These are phyloP conservation scores for Falciphora oryzae DNA, from an alignment of 2,329 filamentous ascomycete species.

Conservation along the genomic window DNA sequence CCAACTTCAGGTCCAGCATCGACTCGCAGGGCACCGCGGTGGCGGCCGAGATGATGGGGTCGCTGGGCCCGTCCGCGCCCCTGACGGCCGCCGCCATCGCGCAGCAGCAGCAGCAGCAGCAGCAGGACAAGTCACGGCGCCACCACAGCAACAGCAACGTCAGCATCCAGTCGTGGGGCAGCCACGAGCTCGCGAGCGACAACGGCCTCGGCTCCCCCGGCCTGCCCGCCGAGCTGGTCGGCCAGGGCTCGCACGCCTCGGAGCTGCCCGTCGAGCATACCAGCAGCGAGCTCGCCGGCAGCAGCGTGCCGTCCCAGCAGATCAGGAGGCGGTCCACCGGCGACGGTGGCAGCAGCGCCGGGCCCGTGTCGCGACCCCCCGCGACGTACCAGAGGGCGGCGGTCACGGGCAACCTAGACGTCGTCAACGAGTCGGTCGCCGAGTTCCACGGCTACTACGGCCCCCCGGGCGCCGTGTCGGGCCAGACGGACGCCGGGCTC, in stretches of 20 bases:
- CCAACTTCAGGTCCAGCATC: conserved; percentile 22
- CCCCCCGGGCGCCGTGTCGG: conserved; percentile 30
- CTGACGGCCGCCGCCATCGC: background rate
- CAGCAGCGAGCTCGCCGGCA: conserved; percentile 16
- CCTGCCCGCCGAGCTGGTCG: conserved; percentile 34
- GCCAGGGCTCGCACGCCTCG: conserved; percentile 24
- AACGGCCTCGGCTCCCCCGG: conserved; percentile 18
- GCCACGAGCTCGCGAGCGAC: conserved; percentile 19
- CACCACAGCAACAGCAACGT: conserved; percentile 40
- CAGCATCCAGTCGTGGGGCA: conserved; percentile 34
- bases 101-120: conserved; percentile 14
- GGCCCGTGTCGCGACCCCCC: conserved; percentile 5
- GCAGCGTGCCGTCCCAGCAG: background rate
- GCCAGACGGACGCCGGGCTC: conserved; percentile 33
- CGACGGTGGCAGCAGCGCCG: conserved; percentile 9
- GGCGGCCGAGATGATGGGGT: conserved; percentile 3
- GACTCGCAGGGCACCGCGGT: conserved; percentile 30
- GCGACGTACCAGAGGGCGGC: conserved; percentile 20
- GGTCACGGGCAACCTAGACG: conserved; percentile 20
- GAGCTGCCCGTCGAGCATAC: conserved; percentile 29
- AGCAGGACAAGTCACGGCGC: conserved; percentile 28
- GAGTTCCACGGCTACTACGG: conserved; percentile 43
- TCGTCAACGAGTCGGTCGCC: conserved; percentile 35
- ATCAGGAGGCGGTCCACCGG: conserved; percentile 23
- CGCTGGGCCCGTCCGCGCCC: background rate